Percentiles rank a stretch among this genome's conserved stretches.
Evolutionary conservation across 208 protist genomes (phyloP).

Genomic region (Giardia muris): DNA sequence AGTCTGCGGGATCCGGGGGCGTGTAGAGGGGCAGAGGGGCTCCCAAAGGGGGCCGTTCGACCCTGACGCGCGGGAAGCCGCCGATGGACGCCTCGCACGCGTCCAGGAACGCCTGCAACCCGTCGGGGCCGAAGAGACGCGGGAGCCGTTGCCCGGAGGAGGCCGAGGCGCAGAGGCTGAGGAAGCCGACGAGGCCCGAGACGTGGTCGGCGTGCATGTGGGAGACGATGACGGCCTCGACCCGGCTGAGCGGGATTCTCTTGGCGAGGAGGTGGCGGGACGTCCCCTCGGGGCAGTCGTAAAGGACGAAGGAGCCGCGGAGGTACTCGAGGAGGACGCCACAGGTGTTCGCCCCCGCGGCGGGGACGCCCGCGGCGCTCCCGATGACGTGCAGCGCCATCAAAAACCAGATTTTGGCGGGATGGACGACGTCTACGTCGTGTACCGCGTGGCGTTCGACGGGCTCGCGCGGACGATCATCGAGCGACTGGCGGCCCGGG

Average conservation of each 20-base stretch:
- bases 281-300: neutral
- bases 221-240: neutral
- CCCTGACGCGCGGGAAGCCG: neutral
- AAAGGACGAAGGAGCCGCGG: neutral
- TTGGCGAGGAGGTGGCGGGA: neutral
- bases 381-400: too few species aligned
- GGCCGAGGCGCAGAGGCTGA: neutral
- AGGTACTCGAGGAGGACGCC: neutral
- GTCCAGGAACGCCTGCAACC: neutral
- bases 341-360: neutral
- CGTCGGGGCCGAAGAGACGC: neutral
- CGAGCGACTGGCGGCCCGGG: neutral
- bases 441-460: neutral
- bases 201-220: neutral
- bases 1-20: neutral
- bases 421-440: neutral
- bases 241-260: neutral
- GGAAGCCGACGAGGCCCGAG: neutral
- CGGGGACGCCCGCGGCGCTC: neutral
- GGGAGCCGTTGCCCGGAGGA: neutral
- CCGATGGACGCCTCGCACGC: neutral
- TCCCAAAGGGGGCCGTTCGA: neutral
- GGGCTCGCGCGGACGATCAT: neutral
- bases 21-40: neutral
- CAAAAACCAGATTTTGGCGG: too few species aligned